phyloP scores from a whole-genome alignment of 768 basidiomycete species.

The Suillus decipiens region DNA sequence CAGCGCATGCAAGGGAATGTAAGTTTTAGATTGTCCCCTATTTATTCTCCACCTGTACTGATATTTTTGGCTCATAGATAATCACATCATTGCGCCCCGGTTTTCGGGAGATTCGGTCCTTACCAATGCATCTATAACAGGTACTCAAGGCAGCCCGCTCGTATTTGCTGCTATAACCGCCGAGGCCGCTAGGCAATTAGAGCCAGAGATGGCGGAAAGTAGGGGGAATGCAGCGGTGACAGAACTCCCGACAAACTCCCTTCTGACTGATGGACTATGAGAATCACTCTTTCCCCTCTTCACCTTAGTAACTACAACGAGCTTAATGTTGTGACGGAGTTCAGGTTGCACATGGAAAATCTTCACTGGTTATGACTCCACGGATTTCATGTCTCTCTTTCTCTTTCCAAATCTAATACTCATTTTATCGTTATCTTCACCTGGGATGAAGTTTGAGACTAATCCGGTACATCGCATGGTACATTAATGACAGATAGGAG shows the following conservation, averaged over 20 bases:
- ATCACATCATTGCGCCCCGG: slow-evolving; percentile 36
- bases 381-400: not conserved
- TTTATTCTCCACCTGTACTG: slow-evolving; percentile 5
- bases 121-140: not conserved
- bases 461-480: slow-evolving; percentile 28
- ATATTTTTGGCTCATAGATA: slow-evolving; percentile 32
- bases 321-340: not conserved
- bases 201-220: not conserved
- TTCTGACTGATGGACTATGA: slow-evolving; percentile 6
- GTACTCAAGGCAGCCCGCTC: not conserved
- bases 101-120: not conserved
- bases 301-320: slow-evolving; percentile 4
- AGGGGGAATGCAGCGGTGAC: slow-evolving; percentile 6
- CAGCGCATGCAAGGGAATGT: slow-evolving; percentile 81
- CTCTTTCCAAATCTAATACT: slow-evolving; percentile 2
- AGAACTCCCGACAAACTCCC: not conserved
- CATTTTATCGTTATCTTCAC: slow-evolving; percentile 8
- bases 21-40: slow-evolving; percentile 28
- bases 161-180: not conserved
- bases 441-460: slow-evolving; percentile 13
- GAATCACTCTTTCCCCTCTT: not conserved
- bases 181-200: not conserved
- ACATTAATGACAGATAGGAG: slow-evolving; percentile 30
- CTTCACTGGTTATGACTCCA: not conserved
- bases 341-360: slow-evolving; percentile 1